These are phyloP conservation scores for Lentinula boryana DNA, from an alignment of 768 basidiomycete species.

Conservation along the genomic window DNA sequence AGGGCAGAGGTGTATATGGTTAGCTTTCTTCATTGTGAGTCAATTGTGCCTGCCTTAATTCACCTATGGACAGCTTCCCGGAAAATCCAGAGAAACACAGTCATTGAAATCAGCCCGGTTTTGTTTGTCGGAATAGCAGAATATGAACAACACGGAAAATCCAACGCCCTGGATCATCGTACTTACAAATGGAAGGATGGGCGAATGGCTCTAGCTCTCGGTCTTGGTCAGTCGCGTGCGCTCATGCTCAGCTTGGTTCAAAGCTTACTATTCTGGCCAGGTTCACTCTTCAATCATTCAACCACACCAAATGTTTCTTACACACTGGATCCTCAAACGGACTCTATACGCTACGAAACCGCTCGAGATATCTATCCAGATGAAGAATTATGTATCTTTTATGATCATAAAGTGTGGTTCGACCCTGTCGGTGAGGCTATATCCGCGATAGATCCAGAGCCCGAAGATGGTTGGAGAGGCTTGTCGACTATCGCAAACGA, in stretches of 20 bases:
- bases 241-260: constrained; percentile 4
- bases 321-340: constrained; percentile 40
- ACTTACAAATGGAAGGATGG: constrained; percentile 73
- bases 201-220: constrained; percentile 71
- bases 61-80: constrained; percentile 33
- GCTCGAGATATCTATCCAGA: constrained; percentile 42
- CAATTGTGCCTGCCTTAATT: neutral
- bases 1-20: constrained; percentile 68
- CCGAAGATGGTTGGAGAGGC: constrained; percentile 43
- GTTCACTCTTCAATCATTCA: constrained; percentile 81
- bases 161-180: constrained; percentile 70
- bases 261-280: constrained; percentile 25
- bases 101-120: constrained; percentile 84
- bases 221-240: constrained; percentile 48
- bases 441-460: constrained; percentile 11
- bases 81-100: constrained; percentile 49
- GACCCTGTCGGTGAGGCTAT: constrained; percentile 27
- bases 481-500: constrained; percentile 17
- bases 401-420: constrained; percentile 67
- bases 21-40: constrained; percentile 9
- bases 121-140: constrained; percentile 69
- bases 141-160: constrained; percentile 55
- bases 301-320: constrained; percentile 66
- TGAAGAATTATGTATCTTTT: constrained; percentile 79
- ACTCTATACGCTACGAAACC: constrained; percentile 62